Evolutionary conservation across 495 filamentous ascomycete genomes (phyloP), one percentile per base, ranked within the genome.

Genomic region (Astrothelium macrocarpum): DNA sequence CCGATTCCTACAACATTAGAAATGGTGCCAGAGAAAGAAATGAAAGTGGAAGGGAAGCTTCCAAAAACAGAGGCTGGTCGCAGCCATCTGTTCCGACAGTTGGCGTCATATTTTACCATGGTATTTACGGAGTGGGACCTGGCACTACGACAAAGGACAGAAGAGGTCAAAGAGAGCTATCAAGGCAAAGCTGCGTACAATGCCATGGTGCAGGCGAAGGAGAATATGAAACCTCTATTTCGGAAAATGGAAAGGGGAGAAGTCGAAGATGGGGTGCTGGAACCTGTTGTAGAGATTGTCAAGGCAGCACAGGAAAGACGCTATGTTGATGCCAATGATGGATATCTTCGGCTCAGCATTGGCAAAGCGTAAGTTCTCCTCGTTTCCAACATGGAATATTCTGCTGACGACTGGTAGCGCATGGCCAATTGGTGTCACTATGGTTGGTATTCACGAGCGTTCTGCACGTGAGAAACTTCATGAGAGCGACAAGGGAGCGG

Each of bases 391-490:
- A 58, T 7, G 32, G 32, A 29, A 53, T 23, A 53, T 42, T 42
- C 2, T 42, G 16, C 25, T 18, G 29, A 63, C 68, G 49, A 45
- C 5, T 56, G 5, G 2, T 25, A 32, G 59, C 64, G 94, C 94
- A 26, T 98, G 94, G 94, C 94, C 94, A 31, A 98, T 98, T 73
- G 94, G 94, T 76, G 94, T 98, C 32, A 98, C 94, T 69, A 97
- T 97, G 94, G 94, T 98, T 66, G 94, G 94, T 80, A 98, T 98
- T 71, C 94, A 98, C 83, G 94, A 97, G 78, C 85, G 94, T 65
- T 90, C 86, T 53, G 93, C 94, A 5, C 83, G 94, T 42, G 94
- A 98, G 76, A 97, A 97, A 77, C 79, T 98, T 56, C 92, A 97
- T 71, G 84, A 92, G 74, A 64, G 23, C 7, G 91, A 90, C 67